These are phyloP conservation scores for Trichoderma simmonsii DNA, from an alignment of 2,329 filamentous ascomycete species.

Conservation along the genomic window DNA sequence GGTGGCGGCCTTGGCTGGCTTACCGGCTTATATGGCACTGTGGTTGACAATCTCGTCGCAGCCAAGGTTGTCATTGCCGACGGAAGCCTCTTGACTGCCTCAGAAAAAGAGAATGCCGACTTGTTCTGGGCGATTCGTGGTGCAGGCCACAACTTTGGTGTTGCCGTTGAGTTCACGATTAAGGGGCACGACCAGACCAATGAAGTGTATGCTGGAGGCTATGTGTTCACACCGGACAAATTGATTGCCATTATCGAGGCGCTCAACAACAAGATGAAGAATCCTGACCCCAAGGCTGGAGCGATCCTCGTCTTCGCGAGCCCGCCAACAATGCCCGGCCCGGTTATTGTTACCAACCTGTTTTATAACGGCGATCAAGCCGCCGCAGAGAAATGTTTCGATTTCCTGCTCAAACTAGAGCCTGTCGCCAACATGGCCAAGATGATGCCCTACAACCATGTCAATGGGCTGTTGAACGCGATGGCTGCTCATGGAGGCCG, in stretches of 20 bases:
- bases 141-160: slow-evolving; percentile 44
- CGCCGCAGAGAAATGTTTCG: slow-evolving; percentile 35
- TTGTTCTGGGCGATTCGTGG: slow-evolving; percentile 50
- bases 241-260: slow-evolving; percentile 26
- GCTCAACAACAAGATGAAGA: slow-evolving; percentile 24
- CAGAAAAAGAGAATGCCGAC: slow-evolving; percentile 38
- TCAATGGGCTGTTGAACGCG: slow-evolving; percentile 33
- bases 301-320: slow-evolving; percentile 33
- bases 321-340: not conserved
- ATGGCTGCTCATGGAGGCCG: slow-evolving; percentile 35
- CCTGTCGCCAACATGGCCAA: slow-evolving; percentile 35
- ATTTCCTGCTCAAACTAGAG: slow-evolving; percentile 33
- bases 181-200: slow-evolving; percentile 29
- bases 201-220: slow-evolving; percentile 30
- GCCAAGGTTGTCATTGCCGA: slow-evolving; percentile 39
- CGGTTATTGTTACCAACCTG: slow-evolving; percentile 16
- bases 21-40: slow-evolving; percentile 51
- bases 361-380: slow-evolving; percentile 30
- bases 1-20: slow-evolving; percentile 60
- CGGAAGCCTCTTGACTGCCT: slow-evolving; percentile 37
- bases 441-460: slow-evolving; percentile 39
- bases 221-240: slow-evolving; percentile 28
- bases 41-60: slow-evolving; percentile 41
- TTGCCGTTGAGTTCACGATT: slow-evolving; percentile 38
- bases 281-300: slow-evolving; percentile 23